Evolutionary conservation across 495 filamentous ascomycete species (phyloP).

Genomic region (Bombardia bombarda): DNA sequence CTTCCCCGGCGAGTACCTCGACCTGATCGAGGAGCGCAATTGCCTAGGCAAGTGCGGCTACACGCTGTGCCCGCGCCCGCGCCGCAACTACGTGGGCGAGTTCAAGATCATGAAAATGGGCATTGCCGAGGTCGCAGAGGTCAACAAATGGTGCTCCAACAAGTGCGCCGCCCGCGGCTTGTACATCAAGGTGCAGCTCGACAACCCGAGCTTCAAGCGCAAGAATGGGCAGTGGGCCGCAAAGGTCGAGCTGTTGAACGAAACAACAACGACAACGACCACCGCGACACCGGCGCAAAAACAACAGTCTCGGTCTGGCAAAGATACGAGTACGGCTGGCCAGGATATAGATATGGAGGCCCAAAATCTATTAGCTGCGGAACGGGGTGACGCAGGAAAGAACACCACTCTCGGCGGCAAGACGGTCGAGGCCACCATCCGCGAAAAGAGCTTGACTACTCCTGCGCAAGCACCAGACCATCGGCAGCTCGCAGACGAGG

Average conservation of each 20-base stretch:
- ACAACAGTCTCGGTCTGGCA: background rate
- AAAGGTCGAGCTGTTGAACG: slow-evolving; percentile 31
- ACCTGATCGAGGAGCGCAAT: slow-evolving; percentile 78
- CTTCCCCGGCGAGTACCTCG: slow-evolving; percentile 78
- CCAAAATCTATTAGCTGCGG: slow-evolving; percentile 25
- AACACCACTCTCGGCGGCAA: background rate
- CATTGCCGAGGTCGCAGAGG: slow-evolving; percentile 49
- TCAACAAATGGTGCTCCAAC: slow-evolving; percentile 85
- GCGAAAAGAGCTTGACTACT: slow-evolving; percentile 33
- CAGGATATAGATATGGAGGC: too few species aligned
- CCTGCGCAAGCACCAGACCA: slow-evolving; percentile 25
- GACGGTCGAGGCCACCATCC: slow-evolving; percentile 33
- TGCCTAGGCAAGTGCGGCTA: slow-evolving; percentile 76
- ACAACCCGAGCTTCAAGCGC: slow-evolving; percentile 20
- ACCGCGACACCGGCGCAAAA: slow-evolving; percentile 26
- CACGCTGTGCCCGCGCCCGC: slow-evolving; percentile 50
- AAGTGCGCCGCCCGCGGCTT: slow-evolving; percentile 69
- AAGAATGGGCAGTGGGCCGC: slow-evolving; percentile 11
- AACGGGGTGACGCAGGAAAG: slow-evolving; percentile 40
- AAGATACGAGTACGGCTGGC: background rate
- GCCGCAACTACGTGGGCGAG: slow-evolving; percentile 8
- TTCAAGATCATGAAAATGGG: slow-evolving; percentile 10
- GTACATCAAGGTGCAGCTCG: slow-evolving; percentile 80
- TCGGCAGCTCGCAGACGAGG: background rate
- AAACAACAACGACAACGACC: slow-evolving; percentile 24